Evolutionary conservation across 805 yeast genomes (phyloP), one percentile per base, ranked within the genome.

Genomic region (Cyberlindnera subsufficiens): DNA sequence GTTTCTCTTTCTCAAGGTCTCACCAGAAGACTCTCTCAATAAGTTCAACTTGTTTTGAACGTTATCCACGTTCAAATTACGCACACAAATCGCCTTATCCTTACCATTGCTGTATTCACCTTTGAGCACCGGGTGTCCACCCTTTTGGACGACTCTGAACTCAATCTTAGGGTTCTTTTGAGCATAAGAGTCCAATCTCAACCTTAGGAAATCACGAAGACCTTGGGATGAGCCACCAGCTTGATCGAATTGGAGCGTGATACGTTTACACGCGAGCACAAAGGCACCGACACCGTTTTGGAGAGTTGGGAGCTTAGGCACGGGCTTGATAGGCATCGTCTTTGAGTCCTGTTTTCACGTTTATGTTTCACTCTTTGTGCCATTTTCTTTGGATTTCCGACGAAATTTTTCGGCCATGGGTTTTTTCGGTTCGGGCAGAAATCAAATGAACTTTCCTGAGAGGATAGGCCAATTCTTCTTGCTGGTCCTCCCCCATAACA

Each of bases 191-290:
- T 74, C 66, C 29, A 77, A 71, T 54, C 75, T 71, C 40, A 61
- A 71, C 35, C 72, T 68, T 34, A 93, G 66, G 46, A 84, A 78
- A 42, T 83, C 80, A 59, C 89, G 64, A 67, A 89, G 75, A 4
- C 97, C 97, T 40, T 72, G 72, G 1, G 98, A 90, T 3, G 95
- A 84, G 18, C 97, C 98, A 35, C 97, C 98, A 82, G 95, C 84
- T 71, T 93, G 89, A 68, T 96, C 89, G 67, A 82, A 93, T 47
- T 86, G 83, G 37, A 93, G 62, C 1, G 82, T 74, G 40, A 93
- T 74, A 57, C 76, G 78, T 54, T 76, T 78, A 68, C 98, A 89
- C 46, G 71, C 25, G 19, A 71, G 67, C 7, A 86, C 73, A 58
- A 74, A 86, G 0, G 90, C 78, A 3, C 89, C 88, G 17, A 84